phyloP scores from a whole-genome alignment of 129 eudicot species.

The Rutidosis leptorrhynchoides region DNA sequence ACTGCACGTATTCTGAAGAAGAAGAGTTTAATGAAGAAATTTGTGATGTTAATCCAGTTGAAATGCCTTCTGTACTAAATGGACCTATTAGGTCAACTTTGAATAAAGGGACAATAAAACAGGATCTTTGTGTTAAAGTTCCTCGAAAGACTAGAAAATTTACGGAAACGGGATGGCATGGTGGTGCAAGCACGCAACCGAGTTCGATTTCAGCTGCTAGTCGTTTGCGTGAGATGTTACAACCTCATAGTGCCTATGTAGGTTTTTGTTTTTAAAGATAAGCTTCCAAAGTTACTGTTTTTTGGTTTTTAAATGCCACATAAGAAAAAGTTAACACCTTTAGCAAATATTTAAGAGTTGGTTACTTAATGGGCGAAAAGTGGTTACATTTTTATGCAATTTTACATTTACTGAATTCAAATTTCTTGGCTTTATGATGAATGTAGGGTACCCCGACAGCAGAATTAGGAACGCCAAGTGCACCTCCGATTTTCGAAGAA shows the following conservation, averaged over 20 bases:
- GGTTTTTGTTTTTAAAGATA: conserved; percentile 1
- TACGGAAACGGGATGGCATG: conserved; percentile 37
- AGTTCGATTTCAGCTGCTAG: conserved; percentile 47
- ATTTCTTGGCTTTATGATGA: conserved; percentile 6
- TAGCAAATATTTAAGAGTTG: neutral
- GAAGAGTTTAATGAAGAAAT: conserved; percentile 50
- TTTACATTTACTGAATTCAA: neutral
- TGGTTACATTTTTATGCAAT: conserved; percentile 6
- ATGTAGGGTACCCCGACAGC: conserved; percentile 65
- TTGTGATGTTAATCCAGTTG: conserved; percentile 22
- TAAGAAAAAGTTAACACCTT: neutral
- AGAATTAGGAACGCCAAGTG: conserved; percentile 89
- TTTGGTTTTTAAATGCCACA: neutral
- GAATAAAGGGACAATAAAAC: conserved; percentile 59
- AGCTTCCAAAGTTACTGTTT: neutral
- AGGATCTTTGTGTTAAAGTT: conserved; percentile 61
- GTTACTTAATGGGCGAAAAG: neutral
- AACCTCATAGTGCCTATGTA: conserved; percentile 68
- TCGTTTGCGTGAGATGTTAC: conserved; percentile 41
- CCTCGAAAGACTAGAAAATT: conserved; percentile 45
- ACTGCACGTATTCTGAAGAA: conserved; percentile 54
- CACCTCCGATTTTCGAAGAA: conserved; percentile 74
- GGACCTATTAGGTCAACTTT: conserved; percentile 42
- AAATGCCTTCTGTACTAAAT: conserved; percentile 21
- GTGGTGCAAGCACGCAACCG: conserved; percentile 35